Percentiles rank a stretch among this genome's conserved stretches.
Evolutionary conservation across 306 rosid genomes (phyloP).

Genomic region (Begonia loranthoides): DNA sequence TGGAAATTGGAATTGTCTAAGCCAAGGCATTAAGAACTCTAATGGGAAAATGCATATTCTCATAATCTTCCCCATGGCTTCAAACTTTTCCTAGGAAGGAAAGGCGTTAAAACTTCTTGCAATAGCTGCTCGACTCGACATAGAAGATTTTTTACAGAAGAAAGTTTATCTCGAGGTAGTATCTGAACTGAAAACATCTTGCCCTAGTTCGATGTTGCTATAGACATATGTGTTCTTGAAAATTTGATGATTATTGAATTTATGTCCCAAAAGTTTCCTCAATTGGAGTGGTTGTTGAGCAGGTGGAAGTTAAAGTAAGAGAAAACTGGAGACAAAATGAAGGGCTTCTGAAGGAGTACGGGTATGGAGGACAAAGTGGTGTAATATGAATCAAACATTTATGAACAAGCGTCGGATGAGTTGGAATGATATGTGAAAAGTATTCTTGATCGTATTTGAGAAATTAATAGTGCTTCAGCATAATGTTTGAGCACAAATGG

Average conservation of each 20-base stretch:
- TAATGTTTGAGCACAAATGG: too few species aligned
- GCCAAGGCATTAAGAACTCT: too few species aligned
- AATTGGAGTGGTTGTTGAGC: conserved; percentile 19
- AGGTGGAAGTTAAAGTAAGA: conserved; percentile 86
- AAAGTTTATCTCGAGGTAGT: conserved; percentile 85
- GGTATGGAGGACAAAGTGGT: conserved; percentile 75
- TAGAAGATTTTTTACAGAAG: conserved; percentile 81
- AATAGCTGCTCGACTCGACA: conserved; percentile 83
- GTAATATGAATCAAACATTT: conserved; percentile 32
- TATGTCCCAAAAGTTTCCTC: background rate
- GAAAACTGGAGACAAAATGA: conserved; percentile 96
- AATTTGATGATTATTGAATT: too few species aligned
- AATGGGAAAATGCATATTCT: too few species aligned
- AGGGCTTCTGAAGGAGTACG: conserved; percentile 61
- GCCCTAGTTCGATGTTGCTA: background rate
- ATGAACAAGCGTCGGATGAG: too few species aligned
- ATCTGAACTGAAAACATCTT: background rate
- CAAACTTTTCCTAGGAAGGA: conserved; percentile 55
- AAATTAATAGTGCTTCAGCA: too few species aligned
- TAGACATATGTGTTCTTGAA: too few species aligned
- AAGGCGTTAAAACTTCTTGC: conserved; percentile 89
- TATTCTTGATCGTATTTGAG: too few species aligned
- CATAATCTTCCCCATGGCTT: too few species aligned
- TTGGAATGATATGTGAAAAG: too few species aligned
- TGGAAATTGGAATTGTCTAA: too few species aligned